Base-by-base conservation (phyloP, 2,329 filamentous ascomycete species). In the Alternaria arbusti region DNA sequence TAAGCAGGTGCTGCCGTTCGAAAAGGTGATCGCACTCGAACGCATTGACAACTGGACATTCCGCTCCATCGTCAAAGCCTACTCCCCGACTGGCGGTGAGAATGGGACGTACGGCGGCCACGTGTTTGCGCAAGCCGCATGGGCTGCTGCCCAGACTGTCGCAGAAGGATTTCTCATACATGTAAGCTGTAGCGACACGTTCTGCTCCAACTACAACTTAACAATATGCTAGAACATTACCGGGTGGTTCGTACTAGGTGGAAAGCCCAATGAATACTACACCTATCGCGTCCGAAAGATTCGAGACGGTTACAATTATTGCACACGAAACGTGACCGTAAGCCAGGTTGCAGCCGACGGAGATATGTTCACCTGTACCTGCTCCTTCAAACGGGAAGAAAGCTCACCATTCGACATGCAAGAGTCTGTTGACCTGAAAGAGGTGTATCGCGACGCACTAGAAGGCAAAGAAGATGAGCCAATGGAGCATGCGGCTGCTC, bases 81-180 rank as follows among this genome's bases (percentile, higher is more conserved):
- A 82, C 64, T 78, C 81, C 11, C 84, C 84, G 0, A 73, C 73
- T 13, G 82, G 80, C 4, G 77, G 75, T 7, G 73, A 79, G 15
- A 78, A 77, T 3, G 77, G 81, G 13, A 82, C 85, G 0, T 87
- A 86, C 73, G 86, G 86, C 12, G 86, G 86, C 2, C 85, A 88
- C 76, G 85, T 87, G 5, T 87, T 84, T 67, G 83, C 84, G n/a
- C 86, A 88, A 73, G 83, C 86, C 30, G 85, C 84, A 15, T 88
- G 84, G 79, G 86, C 86, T 15, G 86, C 86, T 9, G 83, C 84
- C 9, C 83, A 87, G 64, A 88, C 86, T 2, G 84, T 87, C 12
- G 71, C 69, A 6, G 75, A 80, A 26, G 86, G 84, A 2, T 84
- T 86, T 54, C 71, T 86, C 26, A 77, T 88, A 22, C 85, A 87